These are phyloP conservation scores for Linum tenue DNA, from an alignment of 345 rosid genomes.

Conservation along the genomic window DNA sequence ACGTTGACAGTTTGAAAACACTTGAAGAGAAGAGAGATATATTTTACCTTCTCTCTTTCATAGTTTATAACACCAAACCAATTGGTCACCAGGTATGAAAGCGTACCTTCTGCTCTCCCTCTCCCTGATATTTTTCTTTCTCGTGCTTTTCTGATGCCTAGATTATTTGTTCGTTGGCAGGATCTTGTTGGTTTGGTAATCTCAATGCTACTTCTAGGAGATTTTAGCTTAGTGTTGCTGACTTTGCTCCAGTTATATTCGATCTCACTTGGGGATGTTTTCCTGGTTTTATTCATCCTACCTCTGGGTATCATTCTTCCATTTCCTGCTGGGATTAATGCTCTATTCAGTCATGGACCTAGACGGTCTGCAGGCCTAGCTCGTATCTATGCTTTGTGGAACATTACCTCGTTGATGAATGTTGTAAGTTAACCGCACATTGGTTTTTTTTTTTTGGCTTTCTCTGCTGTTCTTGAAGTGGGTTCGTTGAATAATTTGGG, in stretches of 20 bases:
- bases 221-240: constrained; percentile 97
- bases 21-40: constrained; percentile 83
- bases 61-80: constrained; percentile 92
- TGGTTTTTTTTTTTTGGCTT: neutral
- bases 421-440: constrained; percentile 53
- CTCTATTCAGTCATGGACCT: constrained; percentile 94
- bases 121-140: neutral
- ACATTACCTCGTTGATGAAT: constrained; percentile 69
- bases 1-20: constrained; percentile 60
- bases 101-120: neutral
- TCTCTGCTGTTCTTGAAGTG: neutral
- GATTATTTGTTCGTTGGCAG: constrained; percentile 35
- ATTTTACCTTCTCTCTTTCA: constrained; percentile 75
- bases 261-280: constrained; percentile 69
- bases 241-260: constrained; percentile 95
- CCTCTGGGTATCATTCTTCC: constrained; percentile 94
- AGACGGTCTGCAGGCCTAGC: constrained; percentile 97
- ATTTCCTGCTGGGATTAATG: constrained; percentile 98
- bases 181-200: constrained; percentile 99
- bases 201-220: constrained; percentile 93
- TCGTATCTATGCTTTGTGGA: constrained; percentile 94
- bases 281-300: constrained; percentile 74
- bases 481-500: neutral
- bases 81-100: constrained; percentile 88
- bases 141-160: constrained; percentile 1